Percentiles rank a stretch among this genome's conserved stretches.
Conservation (phyloP, 2,329 filamentous ascomycete species). For the Diaporthe ilicicola region DNA sequence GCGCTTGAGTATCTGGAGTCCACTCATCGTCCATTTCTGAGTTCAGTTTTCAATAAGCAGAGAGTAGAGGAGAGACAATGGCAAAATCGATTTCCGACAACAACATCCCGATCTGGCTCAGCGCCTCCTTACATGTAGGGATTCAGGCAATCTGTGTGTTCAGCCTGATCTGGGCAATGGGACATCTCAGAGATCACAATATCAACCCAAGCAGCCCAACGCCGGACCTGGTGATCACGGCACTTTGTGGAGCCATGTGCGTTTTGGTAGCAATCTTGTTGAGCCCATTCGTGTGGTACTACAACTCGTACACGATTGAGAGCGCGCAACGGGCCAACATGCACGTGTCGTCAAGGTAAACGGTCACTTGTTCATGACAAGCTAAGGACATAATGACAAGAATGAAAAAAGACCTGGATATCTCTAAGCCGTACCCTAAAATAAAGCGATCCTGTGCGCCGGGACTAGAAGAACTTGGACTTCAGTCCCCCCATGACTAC, state of each 20-base stretch:
- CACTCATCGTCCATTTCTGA: background rate
- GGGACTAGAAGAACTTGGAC: conserved; percentile 59
- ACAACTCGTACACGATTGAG: background rate
- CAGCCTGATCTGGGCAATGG: conserved; percentile 3
- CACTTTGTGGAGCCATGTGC: background rate
- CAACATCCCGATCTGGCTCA: background rate
- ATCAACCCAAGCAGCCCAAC: background rate
- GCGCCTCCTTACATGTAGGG: background rate
- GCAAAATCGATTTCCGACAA: background rate
- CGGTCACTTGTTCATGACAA: too few species aligned
- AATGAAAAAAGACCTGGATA: conserved; percentile 1
- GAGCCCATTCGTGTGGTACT: background rate
- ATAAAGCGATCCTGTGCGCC: background rate
- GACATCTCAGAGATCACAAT: background rate
- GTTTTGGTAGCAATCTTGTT: background rate
- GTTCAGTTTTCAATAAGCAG: background rate
- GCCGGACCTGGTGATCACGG: background rate
- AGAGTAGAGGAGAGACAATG: background rate
- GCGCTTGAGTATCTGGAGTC: background rate
- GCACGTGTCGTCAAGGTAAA: background rate
- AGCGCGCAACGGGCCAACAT: background rate
- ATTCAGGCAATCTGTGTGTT: background rate
- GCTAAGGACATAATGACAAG: background rate
- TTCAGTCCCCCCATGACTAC: conserved; percentile 76
- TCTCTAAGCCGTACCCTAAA: conserved; percentile 10